Base-by-base conservation (phyloP, 306 rosid species). In the Vigna radiata region DNA sequence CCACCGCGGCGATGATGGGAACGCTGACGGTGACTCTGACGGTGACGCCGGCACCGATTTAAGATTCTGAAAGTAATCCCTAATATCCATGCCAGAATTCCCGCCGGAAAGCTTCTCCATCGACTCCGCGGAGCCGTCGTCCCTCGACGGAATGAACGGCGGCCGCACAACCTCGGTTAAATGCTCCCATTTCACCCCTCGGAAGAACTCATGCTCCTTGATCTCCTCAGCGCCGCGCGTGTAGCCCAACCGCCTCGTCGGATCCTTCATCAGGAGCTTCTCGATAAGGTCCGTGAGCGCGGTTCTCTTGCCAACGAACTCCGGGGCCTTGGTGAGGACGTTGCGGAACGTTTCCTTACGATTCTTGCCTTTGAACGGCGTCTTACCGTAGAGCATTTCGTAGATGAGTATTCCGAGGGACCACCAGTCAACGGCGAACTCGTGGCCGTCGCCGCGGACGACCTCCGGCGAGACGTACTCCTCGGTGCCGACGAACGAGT, bases 381-480 rank as follows among this genome's bases (percentile, higher is more conserved):
- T 96, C 80, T 79, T 85, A 0, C 97, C 99, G 52, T 89, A 92
- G 0, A 91, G 21, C 90, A 91, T 85, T 87, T 96, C 99, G 86
- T 89, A 96, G 1, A 91, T 84, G 1, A 96, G 82, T 0, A 96
- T 85, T 15, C 99, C 99, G 2, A 96, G 65, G 36, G 98, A 96
- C 99, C 99, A 96, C 99, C 99, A 96, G 36, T 96, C 99, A 2
- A 96, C 99, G 18, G 98, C 91, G 77, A 92, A 96, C 80, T 96
- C 98, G 72, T 96, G 99, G 0, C 99, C 99, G 7, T 92, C 98
- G 6, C 99, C 99, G 2, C 96, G 89, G 1, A 96, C 91, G 2
- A 96, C 88, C 85, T 92, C 99, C 14, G 99, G 99, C 6, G 99
- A 77, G 4, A 96, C 97, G 69, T 96, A 96, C 56, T 96, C 99